Evolutionary conservation across 257 asterid genomes (phyloP).

Genomic region (Asclepias syriaca): DNA sequence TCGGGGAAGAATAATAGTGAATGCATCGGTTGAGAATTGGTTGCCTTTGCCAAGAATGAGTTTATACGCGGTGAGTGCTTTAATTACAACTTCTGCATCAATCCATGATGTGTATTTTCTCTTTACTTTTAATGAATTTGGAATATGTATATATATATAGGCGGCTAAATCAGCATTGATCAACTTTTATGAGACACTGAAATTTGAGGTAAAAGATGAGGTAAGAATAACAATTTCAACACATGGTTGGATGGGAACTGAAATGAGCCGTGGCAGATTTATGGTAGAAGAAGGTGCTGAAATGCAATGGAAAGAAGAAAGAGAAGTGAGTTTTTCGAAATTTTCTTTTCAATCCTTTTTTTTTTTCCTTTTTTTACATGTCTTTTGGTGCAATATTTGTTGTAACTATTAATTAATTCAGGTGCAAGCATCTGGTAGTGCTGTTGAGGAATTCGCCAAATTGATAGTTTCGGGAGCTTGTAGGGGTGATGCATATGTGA

Average conservation of each 20-base stretch:
- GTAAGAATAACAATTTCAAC: conserved; percentile 85
- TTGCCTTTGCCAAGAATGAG: conserved; percentile 96
- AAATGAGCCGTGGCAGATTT: conserved; percentile 64
- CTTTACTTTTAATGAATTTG: no score
- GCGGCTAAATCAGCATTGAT: conserved; percentile 84
- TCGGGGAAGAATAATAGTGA: conserved; percentile 70
- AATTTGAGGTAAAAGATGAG: conserved; percentile 66
- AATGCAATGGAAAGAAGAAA: conserved; percentile 98
- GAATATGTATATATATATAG: conserved; percentile 19
- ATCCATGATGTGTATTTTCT: no score
- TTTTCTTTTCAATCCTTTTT: no score
- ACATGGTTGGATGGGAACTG: conserved; percentile 88
- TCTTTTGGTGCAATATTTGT: not conserved
- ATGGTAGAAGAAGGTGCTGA: conserved; percentile 94
- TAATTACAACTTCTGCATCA: no score
- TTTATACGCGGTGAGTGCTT: conserved; percentile 63
- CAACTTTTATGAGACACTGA: conserved; percentile 80
- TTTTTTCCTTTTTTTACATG: not conserved
- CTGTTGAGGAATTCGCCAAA: conserved; percentile 82
- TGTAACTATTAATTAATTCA: not conserved
- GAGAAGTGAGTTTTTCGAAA: conserved; percentile 41
- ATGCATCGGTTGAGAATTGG: conserved; percentile 89
- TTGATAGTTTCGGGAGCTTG: conserved; percentile 71
- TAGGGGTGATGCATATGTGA: conserved; percentile 75
- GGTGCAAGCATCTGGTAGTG: conserved; percentile 63